Evolutionary conservation across 768 basidiomycete species (phyloP).

Genomic region (Naganishia vaughanmartiniae): DNA sequence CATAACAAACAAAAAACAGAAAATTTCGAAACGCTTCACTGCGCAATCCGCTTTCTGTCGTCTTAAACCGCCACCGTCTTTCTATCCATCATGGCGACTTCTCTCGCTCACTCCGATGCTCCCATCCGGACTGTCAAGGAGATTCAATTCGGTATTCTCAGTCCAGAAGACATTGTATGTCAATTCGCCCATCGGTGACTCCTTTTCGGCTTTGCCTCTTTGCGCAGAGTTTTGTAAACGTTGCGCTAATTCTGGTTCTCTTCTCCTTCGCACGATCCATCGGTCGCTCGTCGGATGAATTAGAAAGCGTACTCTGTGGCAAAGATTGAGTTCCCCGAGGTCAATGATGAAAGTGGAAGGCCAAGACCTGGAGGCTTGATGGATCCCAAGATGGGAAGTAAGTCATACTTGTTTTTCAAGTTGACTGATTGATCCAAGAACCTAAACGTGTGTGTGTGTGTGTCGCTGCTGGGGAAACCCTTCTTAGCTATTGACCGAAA

Average conservation of each 20-base stretch:
- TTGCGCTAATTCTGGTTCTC: neutral
- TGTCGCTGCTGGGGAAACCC: conserved; percentile 21
- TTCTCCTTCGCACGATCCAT: conserved; percentile 12
- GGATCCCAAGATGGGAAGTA: conserved; percentile 93
- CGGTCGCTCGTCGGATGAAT: conserved; percentile 4
- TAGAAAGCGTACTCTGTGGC: conserved; percentile 99
- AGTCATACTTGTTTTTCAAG: conserved; percentile 32
- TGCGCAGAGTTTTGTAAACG: neutral
- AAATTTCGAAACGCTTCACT: neutral
- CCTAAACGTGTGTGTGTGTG: conserved; percentile 3
- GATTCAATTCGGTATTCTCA: conserved; percentile 97
- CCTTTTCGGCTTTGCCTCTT: neutral
- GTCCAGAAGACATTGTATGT: conserved; percentile 96
- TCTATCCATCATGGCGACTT: conserved; percentile 33
- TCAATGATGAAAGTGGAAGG: conserved; percentile 91
- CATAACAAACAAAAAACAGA: neutral
- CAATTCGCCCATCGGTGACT: conserved; percentile 1
- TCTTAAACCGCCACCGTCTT: conserved; percentile 1
- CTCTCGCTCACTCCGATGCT: conserved; percentile 74
- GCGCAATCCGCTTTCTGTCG: neutral
- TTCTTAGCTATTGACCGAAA: conserved; percentile 49
- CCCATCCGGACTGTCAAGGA: conserved; percentile 94
- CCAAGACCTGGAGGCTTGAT: conserved; percentile 91
- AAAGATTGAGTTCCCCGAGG: conserved; percentile 97
- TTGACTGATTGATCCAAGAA: neutral